These are phyloP conservation scores for Colletotrichum salicis DNA, from an alignment of 2,329 filamentous ascomycete genomes.

Conservation along the genomic window DNA sequence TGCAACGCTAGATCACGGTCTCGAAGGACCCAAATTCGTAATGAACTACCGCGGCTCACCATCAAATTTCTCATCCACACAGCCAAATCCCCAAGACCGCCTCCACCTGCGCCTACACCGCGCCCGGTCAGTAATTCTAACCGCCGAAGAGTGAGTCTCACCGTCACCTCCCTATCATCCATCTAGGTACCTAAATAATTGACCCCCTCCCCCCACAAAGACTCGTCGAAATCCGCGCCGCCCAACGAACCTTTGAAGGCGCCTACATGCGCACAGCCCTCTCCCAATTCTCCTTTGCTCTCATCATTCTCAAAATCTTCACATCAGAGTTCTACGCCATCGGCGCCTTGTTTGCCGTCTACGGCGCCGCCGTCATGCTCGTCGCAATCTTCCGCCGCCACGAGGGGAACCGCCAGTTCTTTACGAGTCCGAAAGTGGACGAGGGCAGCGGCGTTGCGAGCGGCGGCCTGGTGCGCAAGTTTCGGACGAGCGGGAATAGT, in stretches of 20 bases:
- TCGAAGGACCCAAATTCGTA: no score
- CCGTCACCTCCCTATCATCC: not conserved
- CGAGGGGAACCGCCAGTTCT: constrained; percentile 95
- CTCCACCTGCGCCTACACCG: constrained; percentile 86
- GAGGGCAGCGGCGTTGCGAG: constrained; percentile 46
- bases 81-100: constrained; percentile 76
- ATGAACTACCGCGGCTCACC: not conserved
- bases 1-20: not conserved
- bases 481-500: constrained; percentile 72
- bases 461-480: constrained; percentile 57
- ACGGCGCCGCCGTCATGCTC: constrained; percentile 84
- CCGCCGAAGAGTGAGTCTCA: constrained; percentile 73
- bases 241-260: constrained; percentile 96
- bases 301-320: constrained; percentile 96
- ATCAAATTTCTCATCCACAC: constrained; percentile 14
- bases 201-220: constrained; percentile 45
- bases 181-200: no score
- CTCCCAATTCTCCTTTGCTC: constrained; percentile 92
- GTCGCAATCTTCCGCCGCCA: constrained; percentile 88
- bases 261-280: constrained; percentile 96
- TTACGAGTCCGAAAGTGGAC: constrained; percentile 61
- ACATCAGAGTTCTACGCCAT: constrained; percentile 96
- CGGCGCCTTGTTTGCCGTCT: constrained; percentile 93
- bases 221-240: constrained; percentile 92
- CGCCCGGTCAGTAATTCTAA: constrained; percentile 84